Percentiles rank a stretch among this genome's conserved stretches.
These are phyloP conservation scores for Cordyceps javanica DNA, from an alignment of 2,329 filamentous ascomycete genomes.

Conservation along the genomic window DNA sequence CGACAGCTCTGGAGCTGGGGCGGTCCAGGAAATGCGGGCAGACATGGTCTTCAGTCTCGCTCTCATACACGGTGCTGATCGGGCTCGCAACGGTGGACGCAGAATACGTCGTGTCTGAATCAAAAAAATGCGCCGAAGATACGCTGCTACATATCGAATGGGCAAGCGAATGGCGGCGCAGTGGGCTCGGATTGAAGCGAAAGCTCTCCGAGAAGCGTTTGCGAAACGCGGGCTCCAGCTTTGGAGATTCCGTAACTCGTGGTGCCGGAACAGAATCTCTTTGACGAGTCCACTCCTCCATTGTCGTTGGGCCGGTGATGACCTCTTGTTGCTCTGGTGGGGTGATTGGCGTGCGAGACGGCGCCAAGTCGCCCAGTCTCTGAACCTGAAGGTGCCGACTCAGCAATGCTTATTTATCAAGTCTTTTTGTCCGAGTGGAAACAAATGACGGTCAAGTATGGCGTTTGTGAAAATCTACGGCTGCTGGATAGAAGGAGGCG, in stretches of 20 bases:
- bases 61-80: conserved; percentile 30
- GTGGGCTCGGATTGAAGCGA: conserved; percentile 22
- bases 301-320: not conserved
- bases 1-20: not conserved
- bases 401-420: too few species aligned
- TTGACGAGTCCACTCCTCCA: not conserved
- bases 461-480: not conserved
- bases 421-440: too few species aligned
- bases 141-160: conserved; percentile 24
- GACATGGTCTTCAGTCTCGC: conserved; percentile 16
- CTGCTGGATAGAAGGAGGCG: too few species aligned
- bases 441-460: not conserved
- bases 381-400: too few species aligned
- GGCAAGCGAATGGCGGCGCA: conserved; percentile 19
- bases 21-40: not conserved
- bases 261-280: not conserved
- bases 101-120: conserved; percentile 33
- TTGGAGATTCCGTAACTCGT: not conserved
- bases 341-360: too few species aligned
- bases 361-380: too few species aligned
- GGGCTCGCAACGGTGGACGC: conserved; percentile 30
- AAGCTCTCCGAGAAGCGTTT: conserved; percentile 23
- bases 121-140: conserved; percentile 30
- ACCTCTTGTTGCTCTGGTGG: not conserved
- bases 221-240: not conserved